These are phyloP conservation scores for Solanum phureja DNA, from an alignment of 257 asterid genomes.

Conservation along the genomic window DNA sequence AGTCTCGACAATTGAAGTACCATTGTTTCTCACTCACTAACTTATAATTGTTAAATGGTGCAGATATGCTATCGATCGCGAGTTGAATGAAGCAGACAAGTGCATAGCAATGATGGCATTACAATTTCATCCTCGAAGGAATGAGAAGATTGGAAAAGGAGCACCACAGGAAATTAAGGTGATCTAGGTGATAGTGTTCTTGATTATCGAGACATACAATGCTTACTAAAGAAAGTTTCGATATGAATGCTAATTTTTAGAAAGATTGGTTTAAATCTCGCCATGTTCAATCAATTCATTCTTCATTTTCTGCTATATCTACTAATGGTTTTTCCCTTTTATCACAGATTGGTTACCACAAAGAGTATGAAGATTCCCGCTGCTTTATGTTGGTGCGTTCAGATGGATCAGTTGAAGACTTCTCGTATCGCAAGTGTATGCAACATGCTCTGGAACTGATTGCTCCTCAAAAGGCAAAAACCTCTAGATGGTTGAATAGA, in stretches of 20 bases:
- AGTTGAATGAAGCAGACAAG: slow-evolving; percentile 50
- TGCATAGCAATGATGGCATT: slow-evolving; percentile 50
- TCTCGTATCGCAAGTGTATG: slow-evolving; percentile 75
- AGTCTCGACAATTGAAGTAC: not conserved
- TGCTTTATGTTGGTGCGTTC: slow-evolving; percentile 64
- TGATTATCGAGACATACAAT: not conserved
- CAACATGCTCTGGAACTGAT: slow-evolving; percentile 42
- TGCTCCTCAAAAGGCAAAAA: slow-evolving; percentile 38
- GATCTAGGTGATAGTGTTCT: not conserved
- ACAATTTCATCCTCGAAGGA: slow-evolving; percentile 61
- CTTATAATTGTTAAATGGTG: not conserved
- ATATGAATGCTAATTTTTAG: not conserved
- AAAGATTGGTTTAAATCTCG: not conserved
- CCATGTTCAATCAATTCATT: not conserved
- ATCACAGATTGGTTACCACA: slow-evolving; percentile 68
- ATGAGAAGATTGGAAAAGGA: slow-evolving; percentile 62
- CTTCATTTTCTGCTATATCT: not conserved
- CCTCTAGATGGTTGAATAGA: slow-evolving; percentile 22
- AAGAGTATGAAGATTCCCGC: slow-evolving; percentile 44
- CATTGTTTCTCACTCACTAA: not conserved
- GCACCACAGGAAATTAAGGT: slow-evolving; percentile 64
- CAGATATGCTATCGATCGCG: slow-evolving; percentile 43
- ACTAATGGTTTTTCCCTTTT: not conserved
- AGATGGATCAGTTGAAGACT: slow-evolving; percentile 82
- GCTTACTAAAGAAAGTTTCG: not conserved